Evolutionary conservation across 2,329 filamentous ascomycete genomes (phyloP).

Genomic region (Tolypocladium pustulatum): DNA sequence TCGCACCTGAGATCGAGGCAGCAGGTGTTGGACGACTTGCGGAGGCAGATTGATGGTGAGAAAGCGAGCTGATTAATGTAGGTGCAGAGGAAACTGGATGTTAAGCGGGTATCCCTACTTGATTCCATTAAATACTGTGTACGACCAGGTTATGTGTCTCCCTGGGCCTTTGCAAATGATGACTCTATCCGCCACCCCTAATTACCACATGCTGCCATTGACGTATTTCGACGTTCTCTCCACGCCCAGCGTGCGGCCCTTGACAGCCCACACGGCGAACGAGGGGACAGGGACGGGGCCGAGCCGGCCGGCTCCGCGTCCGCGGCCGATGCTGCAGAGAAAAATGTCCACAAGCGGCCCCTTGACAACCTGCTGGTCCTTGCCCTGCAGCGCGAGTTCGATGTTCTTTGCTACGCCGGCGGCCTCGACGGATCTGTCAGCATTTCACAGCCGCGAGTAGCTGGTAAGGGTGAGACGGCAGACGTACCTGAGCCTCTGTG

Average conservation of each 20-base stretch:
- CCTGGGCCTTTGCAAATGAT: background rate
- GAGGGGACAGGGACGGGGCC: conserved; percentile 38
- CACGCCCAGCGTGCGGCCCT: conserved; percentile 38
- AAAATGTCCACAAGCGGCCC: conserved; percentile 37
- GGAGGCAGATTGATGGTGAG: conserved; percentile 78
- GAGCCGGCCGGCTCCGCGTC: conserved; percentile 37
- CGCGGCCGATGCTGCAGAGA: conserved; percentile 37
- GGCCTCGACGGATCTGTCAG: conserved; percentile 20
- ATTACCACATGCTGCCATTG: conserved; percentile 36
- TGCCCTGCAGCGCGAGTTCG: conserved; percentile 33
- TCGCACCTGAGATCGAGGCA: conserved; percentile 68
- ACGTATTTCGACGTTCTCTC: conserved; percentile 34
- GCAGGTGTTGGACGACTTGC: conserved; percentile 64
- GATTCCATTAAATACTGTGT: background rate
- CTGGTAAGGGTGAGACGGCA: background rate
- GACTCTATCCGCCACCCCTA: background rate
- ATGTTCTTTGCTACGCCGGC: conserved; percentile 43
- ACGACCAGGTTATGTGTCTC: background rate
- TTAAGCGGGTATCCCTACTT: background rate
- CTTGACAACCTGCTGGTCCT: conserved; percentile 32
- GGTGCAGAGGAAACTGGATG: background rate
- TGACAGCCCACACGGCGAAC: conserved; percentile 37
- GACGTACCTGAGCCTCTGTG: conserved; percentile 42
- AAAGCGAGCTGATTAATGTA: conserved; percentile 41
- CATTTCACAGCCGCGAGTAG: background rate